phyloP scores from a whole-genome alignment of 176 grass and related monocot genomes.

The Ensete glaucum region DNA sequence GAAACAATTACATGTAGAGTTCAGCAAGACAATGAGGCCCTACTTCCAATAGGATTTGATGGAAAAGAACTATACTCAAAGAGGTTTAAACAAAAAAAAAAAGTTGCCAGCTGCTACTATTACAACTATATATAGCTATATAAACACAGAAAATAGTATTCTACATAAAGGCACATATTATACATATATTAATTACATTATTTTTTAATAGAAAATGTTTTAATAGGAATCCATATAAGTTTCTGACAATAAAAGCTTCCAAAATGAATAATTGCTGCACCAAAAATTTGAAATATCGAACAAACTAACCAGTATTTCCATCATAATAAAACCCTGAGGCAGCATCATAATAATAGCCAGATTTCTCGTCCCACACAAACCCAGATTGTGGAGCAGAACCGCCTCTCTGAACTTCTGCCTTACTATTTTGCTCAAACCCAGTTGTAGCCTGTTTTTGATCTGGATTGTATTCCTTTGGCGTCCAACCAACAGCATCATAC shows the following conservation, averaged over 20 bases:
- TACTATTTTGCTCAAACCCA: constrained; percentile 25
- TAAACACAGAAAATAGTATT: not conserved
- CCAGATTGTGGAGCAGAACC: constrained; percentile 56
- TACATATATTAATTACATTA: not conserved
- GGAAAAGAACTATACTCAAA: not conserved
- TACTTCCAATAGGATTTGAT: not conserved
- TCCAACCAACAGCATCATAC: constrained; percentile 95
- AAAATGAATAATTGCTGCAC: not conserved
- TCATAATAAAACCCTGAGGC: constrained; percentile 98
- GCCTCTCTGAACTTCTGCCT: constrained; percentile 31
- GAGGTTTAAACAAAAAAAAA: not conserved
- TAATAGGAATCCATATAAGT: not conserved
- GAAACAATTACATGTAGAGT: constrained; percentile 4
- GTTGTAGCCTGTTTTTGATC: constrained; percentile 45
- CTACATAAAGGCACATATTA: not conserved
- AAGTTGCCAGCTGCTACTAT: not conserved
- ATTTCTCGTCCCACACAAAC: constrained; percentile 99
- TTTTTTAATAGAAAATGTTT: not conserved
- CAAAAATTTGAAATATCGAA: not conserved
- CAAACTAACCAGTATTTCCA: constrained; percentile 77
- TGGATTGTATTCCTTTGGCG: constrained; percentile 89
- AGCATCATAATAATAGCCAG: constrained; percentile 97
- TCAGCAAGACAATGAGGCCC: not conserved
- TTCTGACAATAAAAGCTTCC: not conserved
- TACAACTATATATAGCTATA: not conserved